Evolutionary conservation across 495 filamentous ascomycete genomes (phyloP).

Genomic region (Cryomyces antarcticus): DNA sequence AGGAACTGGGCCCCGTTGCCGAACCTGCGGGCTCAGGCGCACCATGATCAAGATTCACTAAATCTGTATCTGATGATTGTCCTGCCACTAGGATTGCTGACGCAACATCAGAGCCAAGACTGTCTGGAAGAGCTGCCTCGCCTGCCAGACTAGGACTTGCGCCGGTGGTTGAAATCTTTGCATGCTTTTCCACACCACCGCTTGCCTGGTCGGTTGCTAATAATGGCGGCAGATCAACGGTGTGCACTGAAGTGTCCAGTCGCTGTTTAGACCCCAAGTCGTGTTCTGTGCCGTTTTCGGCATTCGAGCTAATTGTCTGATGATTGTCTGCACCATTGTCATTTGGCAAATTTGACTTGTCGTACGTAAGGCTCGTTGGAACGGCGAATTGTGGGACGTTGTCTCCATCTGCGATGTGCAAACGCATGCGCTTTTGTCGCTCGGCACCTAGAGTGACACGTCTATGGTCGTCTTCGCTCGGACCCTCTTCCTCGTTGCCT

Average conservation of each 20-base stretch:
- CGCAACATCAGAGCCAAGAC: not conserved
- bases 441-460: conserved; percentile 31
- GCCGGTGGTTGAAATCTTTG: not conserved
- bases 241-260: too few relatives aligned
- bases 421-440: conserved; percentile 53
- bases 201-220: too few relatives aligned
- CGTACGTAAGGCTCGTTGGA: not conserved
- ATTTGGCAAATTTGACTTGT: not conserved
- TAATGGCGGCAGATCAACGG: too few relatives aligned
- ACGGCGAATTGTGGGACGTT: conserved; percentile 47
- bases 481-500: conserved; percentile 15
- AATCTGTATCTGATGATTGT: too few relatives aligned
- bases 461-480: conserved; percentile 27
- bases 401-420: conserved; percentile 36
- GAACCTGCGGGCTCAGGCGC: too few relatives aligned
- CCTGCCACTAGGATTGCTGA: not conserved
- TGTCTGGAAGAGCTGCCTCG: not conserved
- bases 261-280: too few relatives aligned
- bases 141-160: not conserved
- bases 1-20: too few relatives aligned
- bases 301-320: not conserved
- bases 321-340: not conserved
- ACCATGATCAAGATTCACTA: too few relatives aligned
- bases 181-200: not conserved
- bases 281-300: not conserved